Evolutionary conservation across 2,329 filamentous ascomycete species (phyloP).

Genomic region (Decorospora gaudefroyi): DNA sequence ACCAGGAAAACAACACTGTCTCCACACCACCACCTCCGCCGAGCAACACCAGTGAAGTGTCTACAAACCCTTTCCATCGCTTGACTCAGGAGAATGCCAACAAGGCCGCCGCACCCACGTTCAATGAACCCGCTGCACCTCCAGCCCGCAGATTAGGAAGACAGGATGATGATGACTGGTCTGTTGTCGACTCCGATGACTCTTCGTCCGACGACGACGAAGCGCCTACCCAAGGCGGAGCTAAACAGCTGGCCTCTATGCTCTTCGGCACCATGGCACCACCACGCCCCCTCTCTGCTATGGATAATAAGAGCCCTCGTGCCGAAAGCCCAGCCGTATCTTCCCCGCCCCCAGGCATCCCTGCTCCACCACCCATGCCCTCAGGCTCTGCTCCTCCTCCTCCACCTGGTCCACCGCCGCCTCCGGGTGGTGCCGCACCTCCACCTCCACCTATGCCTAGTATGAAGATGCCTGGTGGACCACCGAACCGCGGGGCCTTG

Average conservation of each 20-base stretch:
- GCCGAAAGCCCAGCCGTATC: slow-evolving; percentile 50
- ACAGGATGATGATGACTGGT: slow-evolving; percentile 78
- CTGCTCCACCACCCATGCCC: slow-evolving; percentile 60
- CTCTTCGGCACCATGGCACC: slow-evolving; percentile 97
- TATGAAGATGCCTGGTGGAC: slow-evolving; percentile 37
- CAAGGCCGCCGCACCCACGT: slow-evolving; percentile 47
- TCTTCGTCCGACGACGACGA: slow-evolving; percentile 71
- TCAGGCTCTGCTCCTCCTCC: slow-evolving; percentile 49
- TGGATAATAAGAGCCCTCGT: slow-evolving; percentile 67
- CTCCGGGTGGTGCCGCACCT: slow-evolving; percentile 40
- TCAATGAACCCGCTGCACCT: slow-evolving; percentile 55
- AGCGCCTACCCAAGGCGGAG: slow-evolving; percentile 78
- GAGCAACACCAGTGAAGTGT: slow-evolving; percentile 55
- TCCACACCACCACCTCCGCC: slow-evolving; percentile 48
- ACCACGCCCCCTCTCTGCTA: slow-evolving; percentile 81
- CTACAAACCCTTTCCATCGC: slow-evolving; percentile 93
- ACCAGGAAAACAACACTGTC: slow-evolving; percentile 55
- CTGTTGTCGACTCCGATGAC: slow-evolving; percentile 73
- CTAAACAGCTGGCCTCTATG: slow-evolving; percentile 90
- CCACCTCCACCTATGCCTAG: slow-evolving; percentile 53
- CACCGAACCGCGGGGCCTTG: slow-evolving; percentile 60
- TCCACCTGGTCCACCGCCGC: slow-evolving; percentile 57
- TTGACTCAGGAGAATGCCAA: slow-evolving; percentile 68
- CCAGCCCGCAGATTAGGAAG: slow-evolving; percentile 60
- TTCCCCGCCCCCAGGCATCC: slow-evolving; percentile 50